Percentiles rank a stretch among this genome's conserved stretches.
Conservation (phyloP, 805 yeast genomes). For the Yamadazyma sp. region DNA sequence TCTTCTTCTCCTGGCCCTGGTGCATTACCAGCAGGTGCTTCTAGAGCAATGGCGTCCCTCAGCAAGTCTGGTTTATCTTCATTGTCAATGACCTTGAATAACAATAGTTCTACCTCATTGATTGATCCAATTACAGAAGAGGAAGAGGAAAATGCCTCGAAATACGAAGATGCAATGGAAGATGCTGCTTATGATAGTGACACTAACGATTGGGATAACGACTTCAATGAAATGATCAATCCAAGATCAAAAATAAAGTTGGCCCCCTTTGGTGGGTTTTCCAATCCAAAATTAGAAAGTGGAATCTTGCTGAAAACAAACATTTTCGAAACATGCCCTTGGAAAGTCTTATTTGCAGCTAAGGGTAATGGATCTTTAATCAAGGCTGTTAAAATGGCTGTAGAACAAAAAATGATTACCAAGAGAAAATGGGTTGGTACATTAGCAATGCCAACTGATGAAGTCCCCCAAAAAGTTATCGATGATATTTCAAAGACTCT, state of each 20-base stretch:
- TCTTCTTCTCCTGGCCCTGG: slow-evolving; percentile 3
- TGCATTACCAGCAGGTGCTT: background rate
- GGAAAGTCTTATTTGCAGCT: slow-evolving; percentile 66
- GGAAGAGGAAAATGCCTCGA: slow-evolving; percentile 11
- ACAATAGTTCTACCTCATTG: slow-evolving; percentile 29
- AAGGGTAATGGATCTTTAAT: slow-evolving; percentile 87
- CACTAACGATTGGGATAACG: slow-evolving; percentile 20
- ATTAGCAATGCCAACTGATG: slow-evolving; percentile 86
- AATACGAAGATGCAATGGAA: background rate
- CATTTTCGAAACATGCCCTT: slow-evolving; percentile 59
- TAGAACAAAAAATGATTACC: slow-evolving; percentile 30
- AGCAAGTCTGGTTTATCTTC: slow-evolving; percentile 11
- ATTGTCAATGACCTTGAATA: slow-evolving; percentile 16
- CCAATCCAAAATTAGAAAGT: slow-evolving; percentile 54
- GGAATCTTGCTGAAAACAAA: slow-evolving; percentile 41
- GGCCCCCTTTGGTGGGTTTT: slow-evolving; percentile 73
- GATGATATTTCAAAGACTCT: slow-evolving; percentile 50
- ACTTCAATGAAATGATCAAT: slow-evolving; percentile 25
- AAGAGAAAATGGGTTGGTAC: slow-evolving; percentile 80
- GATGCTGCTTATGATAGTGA: slow-evolving; percentile 9
- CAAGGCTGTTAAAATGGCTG: slow-evolving; percentile 74
- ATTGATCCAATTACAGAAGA: slow-evolving; percentile 21
- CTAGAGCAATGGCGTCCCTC: slow-evolving; percentile 4
- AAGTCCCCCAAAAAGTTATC: slow-evolving; percentile 57
- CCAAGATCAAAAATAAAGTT: slow-evolving; percentile 33